A percentile compares a stretch with the other conserved stretches of the same genome.
Evolutionary conservation across 768 basidiomycete species (phyloP).

Genomic region (Phanerochaete sordida): DNA sequence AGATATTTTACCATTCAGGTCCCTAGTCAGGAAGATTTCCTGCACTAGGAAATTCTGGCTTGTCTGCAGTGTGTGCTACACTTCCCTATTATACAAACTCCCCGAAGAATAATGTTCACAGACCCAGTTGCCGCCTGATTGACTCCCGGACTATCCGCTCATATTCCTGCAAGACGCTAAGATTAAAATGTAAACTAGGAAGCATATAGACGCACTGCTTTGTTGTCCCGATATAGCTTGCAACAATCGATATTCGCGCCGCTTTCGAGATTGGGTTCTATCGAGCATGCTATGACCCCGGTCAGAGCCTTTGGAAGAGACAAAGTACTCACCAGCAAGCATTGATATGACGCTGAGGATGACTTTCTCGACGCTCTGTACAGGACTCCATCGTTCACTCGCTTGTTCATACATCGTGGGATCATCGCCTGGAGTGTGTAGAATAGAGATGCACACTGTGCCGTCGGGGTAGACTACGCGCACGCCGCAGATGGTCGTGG

Average conservation of each 20-base stretch:
- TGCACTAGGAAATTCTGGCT: too few species aligned
- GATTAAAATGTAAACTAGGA: not conserved
- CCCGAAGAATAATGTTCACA: too few species aligned
- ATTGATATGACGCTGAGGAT: constrained; percentile 95
- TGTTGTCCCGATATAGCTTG: constrained; percentile 92
- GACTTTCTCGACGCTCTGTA: constrained; percentile 97
- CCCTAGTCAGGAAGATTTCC: too few species aligned
- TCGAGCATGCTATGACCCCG: too few species aligned
- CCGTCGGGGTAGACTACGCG: constrained; percentile 88
- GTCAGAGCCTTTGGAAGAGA: not conserved
- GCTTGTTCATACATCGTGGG: constrained; percentile 93
- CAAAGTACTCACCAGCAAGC: constrained; percentile 70
- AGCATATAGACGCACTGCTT: constrained; percentile 35
- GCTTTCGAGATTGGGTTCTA: constrained; percentile 96
- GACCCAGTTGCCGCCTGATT: constrained; percentile 81
- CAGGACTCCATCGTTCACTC: constrained; percentile 97
- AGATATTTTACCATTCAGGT: too few species aligned
- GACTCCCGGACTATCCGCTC: constrained; percentile 81
- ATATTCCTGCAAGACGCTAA: constrained; percentile 56
- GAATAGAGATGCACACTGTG: constrained; percentile 95
- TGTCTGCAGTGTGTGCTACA: too few species aligned
- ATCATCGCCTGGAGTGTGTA: constrained; percentile 92
- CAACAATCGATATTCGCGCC: constrained; percentile 97
- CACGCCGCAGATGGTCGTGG: not conserved
- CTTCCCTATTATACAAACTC: too few species aligned